These are phyloP conservation scores for Fermentozyma sake DNA, from an alignment of 1,139 yeast genomes.

Conservation along the genomic window DNA sequence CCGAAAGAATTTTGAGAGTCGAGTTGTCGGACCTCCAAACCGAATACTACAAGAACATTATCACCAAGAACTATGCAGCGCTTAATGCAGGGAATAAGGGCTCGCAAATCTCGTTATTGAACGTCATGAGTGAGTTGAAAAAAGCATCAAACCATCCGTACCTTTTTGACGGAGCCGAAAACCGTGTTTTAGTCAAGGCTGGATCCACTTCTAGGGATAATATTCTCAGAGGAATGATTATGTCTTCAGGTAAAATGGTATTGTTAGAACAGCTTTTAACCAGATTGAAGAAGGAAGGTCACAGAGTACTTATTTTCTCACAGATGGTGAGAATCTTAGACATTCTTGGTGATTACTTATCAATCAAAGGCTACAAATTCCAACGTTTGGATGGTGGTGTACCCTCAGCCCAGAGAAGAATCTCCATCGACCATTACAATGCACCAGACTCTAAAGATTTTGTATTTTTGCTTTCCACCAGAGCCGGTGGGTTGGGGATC, in stretches of 20 bases:
- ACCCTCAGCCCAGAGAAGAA: conserved; percentile 88
- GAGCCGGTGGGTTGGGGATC: conserved; percentile 99
- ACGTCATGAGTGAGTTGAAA: conserved; percentile 92
- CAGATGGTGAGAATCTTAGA: conserved; percentile 98
- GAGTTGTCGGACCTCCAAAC: conserved; percentile 95
- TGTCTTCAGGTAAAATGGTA: conserved; percentile 99
- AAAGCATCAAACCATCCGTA: conserved; percentile 98
- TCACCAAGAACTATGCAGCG: conserved; percentile 88
- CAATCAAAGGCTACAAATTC: conserved; percentile 84
- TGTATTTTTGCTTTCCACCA: conserved; percentile 83
- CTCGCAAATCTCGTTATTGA: conserved; percentile 75
- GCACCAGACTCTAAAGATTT: conserved; percentile 92
- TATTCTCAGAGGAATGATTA: conserved; percentile 81
- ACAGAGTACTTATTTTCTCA: conserved; percentile 87
- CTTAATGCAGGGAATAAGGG: conserved; percentile 79
- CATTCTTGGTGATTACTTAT: conserved; percentile 87
- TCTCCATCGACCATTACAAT: conserved; percentile 94
- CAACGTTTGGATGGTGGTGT: conserved; percentile 97
- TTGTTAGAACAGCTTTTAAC: conserved; percentile 83
- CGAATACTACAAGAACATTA: conserved; percentile 87
- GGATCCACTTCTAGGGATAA: conserved; percentile 73
- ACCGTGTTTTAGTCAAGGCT: conserved; percentile 60
- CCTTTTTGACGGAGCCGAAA: conserved; percentile 89
- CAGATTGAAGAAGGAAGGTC: conserved; percentile 86
- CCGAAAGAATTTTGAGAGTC: conserved; percentile 91